Evolutionary conservation across 2,329 filamentous ascomycete genomes (phyloP), one percentile per base, ranked within the genome.

Genomic region (Simplicillium sp.): DNA sequence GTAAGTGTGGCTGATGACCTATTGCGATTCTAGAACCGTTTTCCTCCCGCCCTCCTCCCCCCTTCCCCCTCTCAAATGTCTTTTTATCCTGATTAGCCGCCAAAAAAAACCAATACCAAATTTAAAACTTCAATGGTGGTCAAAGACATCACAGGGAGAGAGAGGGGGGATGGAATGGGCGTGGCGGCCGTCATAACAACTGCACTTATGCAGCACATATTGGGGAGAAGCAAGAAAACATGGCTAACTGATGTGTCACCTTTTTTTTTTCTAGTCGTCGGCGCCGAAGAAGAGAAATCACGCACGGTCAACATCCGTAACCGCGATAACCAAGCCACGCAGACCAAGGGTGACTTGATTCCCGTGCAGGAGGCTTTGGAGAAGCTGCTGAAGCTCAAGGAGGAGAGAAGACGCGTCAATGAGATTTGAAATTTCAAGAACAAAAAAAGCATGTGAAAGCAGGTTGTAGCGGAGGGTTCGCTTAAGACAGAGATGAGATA

Each of bases 251-350:
- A 25, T 25, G 9, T 25, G 20, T 32, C n/a, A 28, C 38, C 34
- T 6, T 29, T 32, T 32, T 4, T 15, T 33, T 31, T n/a, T 14
- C 38, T 41, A 75, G 75, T 81, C 43, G 75, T 81, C 46, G 77
- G 77, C 42, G 75, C 73, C 46, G 70, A 78, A 54, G 77, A 81
- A 60, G 71, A 70, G 62, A 67, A 73, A 48, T 73, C 70, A 39
- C 66, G 73, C 50, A 70, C 75, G 46, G 71, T 82, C 55, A 80
- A 79, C 56, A 73, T 81, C 44, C 73, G 77, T 43, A 78, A 79
- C 63, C 69, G 77, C 49, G 77, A 80, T 51, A 75, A 81, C 58
- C 74, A 74, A 38, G 71, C 69, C 41, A 76, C 71, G 40, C 77
- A 82, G 60, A 70, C 70, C 52, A 71, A 76, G 55, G 76, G 76